Percentiles rank a stretch among this genome's conserved stretches.
Evolutionary conservation across 129 eudicot species (phyloP).

Genomic region (Tagetes erecta): DNA sequence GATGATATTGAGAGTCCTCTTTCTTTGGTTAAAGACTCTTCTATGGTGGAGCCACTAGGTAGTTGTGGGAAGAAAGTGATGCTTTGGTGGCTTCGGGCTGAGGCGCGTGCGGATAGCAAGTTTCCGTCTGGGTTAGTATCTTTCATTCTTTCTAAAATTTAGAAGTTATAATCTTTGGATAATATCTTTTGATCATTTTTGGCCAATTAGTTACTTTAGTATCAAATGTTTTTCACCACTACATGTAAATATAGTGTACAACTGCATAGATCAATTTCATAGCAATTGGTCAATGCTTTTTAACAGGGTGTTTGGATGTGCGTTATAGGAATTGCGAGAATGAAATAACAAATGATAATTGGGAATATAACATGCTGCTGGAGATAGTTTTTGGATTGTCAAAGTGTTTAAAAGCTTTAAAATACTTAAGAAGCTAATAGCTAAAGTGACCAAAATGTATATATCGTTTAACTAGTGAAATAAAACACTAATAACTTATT

Average conservation of each 20-base stretch:
- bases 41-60: constrained; percentile 91
- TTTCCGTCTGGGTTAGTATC: constrained; percentile 82
- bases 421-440: background rate
- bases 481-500: background rate
- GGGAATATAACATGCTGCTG: background rate
- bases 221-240: constrained; percentile 4
- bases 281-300: constrained; percentile 5
- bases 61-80: constrained; percentile 87
- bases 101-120: constrained; percentile 96
- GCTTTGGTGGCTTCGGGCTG: constrained; percentile 98
- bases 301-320: constrained; percentile 6
- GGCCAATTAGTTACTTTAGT: background rate
- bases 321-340: background rate
- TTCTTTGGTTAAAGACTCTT: constrained; percentile 67
- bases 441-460: constrained; percentile 12
- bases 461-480: background rate
- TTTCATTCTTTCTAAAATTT: constrained; percentile 3
- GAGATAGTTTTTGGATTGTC: background rate
- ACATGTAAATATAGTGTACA: background rate
- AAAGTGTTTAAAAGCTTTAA: background rate
- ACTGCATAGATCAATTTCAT: constrained; percentile 10
- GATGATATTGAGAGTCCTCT: constrained; percentile 72
- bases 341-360: background rate
- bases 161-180: constrained; percentile 15
- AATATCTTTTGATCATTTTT: constrained; percentile 1